Evolutionary conservation across 2,329 filamentous ascomycete species (phyloP).

Genomic region (Claviceps maximensis): DNA sequence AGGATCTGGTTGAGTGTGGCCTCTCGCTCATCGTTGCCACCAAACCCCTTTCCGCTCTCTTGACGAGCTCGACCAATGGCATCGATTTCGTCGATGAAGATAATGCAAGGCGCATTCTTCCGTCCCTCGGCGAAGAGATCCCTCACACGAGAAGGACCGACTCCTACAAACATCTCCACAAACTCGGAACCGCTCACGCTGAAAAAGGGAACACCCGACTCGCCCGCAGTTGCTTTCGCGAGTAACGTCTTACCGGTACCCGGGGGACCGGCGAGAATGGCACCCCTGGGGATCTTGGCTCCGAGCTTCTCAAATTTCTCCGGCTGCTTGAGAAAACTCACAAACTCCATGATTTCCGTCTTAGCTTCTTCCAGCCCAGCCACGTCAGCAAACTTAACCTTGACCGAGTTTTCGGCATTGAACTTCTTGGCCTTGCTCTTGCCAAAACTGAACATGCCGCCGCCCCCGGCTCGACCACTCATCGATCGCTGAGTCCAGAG

Average conservation of each 20-base stretch:
- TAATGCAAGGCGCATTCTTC: constrained; percentile 95
- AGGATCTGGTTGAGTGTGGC: constrained; percentile 95
- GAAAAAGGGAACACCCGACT: constrained; percentile 95
- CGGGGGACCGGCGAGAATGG: constrained; percentile 91
- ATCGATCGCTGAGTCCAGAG: constrained; percentile 69
- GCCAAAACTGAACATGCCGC: constrained; percentile 88
- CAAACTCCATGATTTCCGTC: constrained; percentile 97
- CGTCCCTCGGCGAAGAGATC: constrained; percentile 89
- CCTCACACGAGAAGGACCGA: constrained; percentile 86
- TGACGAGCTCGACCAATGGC: constrained; percentile 85
- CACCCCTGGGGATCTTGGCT: constrained; percentile 93
- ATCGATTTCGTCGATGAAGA: constrained; percentile 99
- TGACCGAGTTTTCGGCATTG: constrained; percentile 92
- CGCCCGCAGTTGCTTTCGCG: constrained; percentile 92
- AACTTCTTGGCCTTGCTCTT: constrained; percentile 94
- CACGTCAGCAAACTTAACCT: constrained; percentile 93
- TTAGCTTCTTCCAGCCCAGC: constrained; percentile 98
- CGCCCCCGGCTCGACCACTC: constrained; percentile 47
- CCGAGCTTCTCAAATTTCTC: constrained; percentile 86
- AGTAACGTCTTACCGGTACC: constrained; percentile 97
- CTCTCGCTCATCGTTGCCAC: constrained; percentile 94
- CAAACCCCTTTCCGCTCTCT: constrained; percentile 57
- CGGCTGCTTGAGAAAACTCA: constrained; percentile 90
- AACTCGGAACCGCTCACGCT: constrained; percentile 98
- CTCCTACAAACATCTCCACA: constrained; percentile 99